These are phyloP conservation scores for Zoysia pacifica DNA, from an alignment of 176 grass and related monocot genomes.

Conservation along the genomic window DNA sequence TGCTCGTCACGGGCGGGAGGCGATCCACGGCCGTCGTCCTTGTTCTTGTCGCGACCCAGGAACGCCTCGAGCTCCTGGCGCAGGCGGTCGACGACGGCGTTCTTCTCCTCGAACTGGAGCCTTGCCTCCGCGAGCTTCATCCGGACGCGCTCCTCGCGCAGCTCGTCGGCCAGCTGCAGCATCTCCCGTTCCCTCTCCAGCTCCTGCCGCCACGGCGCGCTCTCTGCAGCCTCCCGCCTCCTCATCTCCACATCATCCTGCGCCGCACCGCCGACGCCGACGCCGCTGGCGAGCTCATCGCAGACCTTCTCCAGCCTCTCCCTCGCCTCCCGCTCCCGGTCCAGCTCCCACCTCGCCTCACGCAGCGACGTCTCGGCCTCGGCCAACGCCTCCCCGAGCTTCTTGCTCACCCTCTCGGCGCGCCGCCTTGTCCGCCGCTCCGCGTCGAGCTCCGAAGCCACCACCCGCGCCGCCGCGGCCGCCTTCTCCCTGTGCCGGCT, in stretches of 20 bases:
- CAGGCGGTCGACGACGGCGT: conserved; percentile 67
- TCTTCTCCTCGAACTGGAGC: conserved; percentile 90
- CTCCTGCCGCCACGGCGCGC: conserved; percentile 48
- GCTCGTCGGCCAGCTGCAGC: conserved; percentile 79
- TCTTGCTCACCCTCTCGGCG: conserved; percentile 56
- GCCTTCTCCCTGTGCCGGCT: conserved; percentile 63
- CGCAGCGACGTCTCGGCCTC: conserved; percentile 42
- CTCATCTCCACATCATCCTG: conserved; percentile 52
- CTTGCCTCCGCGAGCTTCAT: conserved; percentile 88
- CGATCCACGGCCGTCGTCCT: neutral
- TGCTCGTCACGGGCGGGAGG: no score
- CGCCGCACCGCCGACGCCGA: conserved; percentile 23
- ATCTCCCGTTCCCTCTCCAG: conserved; percentile 73
- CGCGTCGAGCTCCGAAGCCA: conserved; percentile 51
- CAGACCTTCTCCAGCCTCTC: conserved; percentile 60
- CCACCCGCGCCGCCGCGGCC: conserved; percentile 30
- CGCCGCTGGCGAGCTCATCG: conserved; percentile 58
- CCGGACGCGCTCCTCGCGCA: conserved; percentile 77
- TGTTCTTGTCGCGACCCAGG: conserved; percentile 31
- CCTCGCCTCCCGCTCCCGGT: conserved; percentile 62
- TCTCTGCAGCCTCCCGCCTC: conserved; percentile 48
- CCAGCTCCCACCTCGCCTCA: conserved; percentile 51
- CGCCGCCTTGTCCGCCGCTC: conserved; percentile 61
- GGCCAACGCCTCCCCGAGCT: conserved; percentile 55
- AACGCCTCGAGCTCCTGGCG: conserved; percentile 67